Percentiles rank a stretch among this genome's conserved stretches.
Evolutionary conservation across 2,329 filamentous ascomycete genomes (phyloP).

Genomic region (Mariannaea sp.): DNA sequence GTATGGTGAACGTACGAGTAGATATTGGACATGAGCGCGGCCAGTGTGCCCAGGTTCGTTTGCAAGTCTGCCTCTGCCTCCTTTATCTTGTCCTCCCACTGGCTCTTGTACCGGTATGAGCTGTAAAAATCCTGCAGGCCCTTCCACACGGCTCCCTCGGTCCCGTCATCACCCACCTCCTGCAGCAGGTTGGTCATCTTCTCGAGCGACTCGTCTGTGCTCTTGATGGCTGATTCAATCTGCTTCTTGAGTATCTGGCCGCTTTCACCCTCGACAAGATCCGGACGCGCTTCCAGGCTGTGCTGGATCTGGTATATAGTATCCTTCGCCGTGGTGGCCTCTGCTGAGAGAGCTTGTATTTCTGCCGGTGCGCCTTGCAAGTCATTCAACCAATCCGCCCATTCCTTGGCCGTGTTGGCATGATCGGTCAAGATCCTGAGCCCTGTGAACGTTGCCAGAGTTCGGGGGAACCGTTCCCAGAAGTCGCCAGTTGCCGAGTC

Average conservation of each 20-base stretch:
- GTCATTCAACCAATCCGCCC: constrained; percentile 42
- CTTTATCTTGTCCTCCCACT: constrained; percentile 41
- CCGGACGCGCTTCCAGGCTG: constrained; percentile 36
- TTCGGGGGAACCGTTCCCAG: constrained; percentile 32
- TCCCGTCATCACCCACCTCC: constrained; percentile 35
- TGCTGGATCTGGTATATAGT: constrained; percentile 42
- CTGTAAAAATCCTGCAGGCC: constrained; percentile 41
- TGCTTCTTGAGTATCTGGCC: constrained; percentile 37
- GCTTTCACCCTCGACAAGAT: constrained; percentile 40
- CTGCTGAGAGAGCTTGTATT: constrained; percentile 36
- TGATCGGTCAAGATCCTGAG: constrained; percentile 36
- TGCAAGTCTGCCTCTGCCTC: constrained; percentile 38
- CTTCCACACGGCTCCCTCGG: constrained; percentile 27
- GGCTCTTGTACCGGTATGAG: constrained; percentile 41
- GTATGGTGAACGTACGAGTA: constrained; percentile 37
- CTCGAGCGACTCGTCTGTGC: constrained; percentile 34
- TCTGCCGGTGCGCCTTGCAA: constrained; percentile 41
- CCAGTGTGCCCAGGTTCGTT: constrained; percentile 36
- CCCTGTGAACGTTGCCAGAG: constrained; percentile 36
- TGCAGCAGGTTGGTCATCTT: constrained; percentile 40
- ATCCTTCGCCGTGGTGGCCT: constrained; percentile 38
- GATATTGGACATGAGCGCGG: constrained; percentile 41
- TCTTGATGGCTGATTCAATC: constrained; percentile 38
- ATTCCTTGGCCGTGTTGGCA: constrained; percentile 42
- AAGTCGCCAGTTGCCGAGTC: constrained; percentile 18